Evolutionary conservation across 495 filamentous ascomycete species (phyloP).

Genomic region (Aspergillus diversus): DNA sequence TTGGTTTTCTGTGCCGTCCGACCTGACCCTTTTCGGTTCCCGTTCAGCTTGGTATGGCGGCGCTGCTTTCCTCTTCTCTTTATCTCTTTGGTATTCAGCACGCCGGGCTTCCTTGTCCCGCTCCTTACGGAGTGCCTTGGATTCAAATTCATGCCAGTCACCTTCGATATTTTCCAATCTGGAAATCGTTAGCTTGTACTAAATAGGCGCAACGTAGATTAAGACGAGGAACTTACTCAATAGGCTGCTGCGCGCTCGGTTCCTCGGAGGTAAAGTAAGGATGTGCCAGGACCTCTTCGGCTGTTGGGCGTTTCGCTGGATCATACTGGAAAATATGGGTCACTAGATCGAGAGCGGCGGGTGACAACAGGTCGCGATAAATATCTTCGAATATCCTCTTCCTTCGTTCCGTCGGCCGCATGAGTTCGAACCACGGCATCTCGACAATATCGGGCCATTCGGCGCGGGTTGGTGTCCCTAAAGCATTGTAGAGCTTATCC

Average conservation of each 20-base stretch:
- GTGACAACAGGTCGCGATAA: constrained; percentile 72
- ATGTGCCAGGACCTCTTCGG: constrained; percentile 84
- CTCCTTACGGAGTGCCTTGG: constrained; percentile 90
- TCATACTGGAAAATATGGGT: constrained; percentile 84
- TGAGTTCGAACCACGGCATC: constrained; percentile 94
- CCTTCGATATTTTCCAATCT: constrained; percentile 84
- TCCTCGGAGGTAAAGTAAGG: constrained; percentile 87
- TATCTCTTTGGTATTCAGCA: constrained; percentile 57
- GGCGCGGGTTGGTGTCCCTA: constrained; percentile 81
- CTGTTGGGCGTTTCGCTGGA: constrained; percentile 80
- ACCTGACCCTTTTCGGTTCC: constrained; percentile 43
- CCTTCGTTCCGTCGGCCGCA: constrained; percentile 73
- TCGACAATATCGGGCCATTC: constrained; percentile 89
- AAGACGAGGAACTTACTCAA: constrained; percentile 66
- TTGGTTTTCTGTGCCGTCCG: constrained; percentile 23
- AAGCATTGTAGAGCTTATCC: constrained; percentile 90
- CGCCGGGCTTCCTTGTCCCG: constrained; percentile 80
- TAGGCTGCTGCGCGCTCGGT: constrained; percentile 74
- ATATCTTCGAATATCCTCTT: constrained; percentile 81
- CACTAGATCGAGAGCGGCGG: constrained; percentile 82
- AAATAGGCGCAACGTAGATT: not conserved
- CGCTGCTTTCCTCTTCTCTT: constrained; percentile 51
- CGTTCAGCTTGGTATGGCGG: constrained; percentile 39
- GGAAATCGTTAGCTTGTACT: constrained; percentile 23
- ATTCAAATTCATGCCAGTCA: constrained; percentile 99